Percentiles rank a stretch among this genome's conserved stretches.
Evolutionary conservation across 306 rosid genomes (phyloP).

Genomic region (Myrica gale): DNA sequence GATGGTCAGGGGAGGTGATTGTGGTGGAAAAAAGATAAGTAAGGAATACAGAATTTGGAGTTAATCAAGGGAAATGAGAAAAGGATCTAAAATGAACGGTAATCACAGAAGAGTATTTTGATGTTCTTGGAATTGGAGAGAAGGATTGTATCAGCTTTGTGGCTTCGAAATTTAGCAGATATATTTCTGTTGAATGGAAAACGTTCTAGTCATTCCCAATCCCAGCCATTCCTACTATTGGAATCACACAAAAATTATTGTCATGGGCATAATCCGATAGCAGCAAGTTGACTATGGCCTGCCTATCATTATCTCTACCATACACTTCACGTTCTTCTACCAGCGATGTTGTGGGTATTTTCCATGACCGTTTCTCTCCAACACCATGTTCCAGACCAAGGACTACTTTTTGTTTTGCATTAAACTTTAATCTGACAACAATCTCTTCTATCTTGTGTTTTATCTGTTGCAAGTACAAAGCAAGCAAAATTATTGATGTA

Average conservation of each 20-base stretch:
- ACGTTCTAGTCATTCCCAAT: conserved; percentile 18
- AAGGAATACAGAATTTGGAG: background rate
- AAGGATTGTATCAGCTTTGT: background rate
- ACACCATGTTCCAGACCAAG: conserved; percentile 29
- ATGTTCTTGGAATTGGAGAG: background rate
- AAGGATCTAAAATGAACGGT: background rate
- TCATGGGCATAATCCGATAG: background rate
- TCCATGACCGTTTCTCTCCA: conserved; percentile 11
- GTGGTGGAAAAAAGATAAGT: background rate
- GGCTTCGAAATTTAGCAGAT: background rate
- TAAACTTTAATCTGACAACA: conserved; percentile 21
- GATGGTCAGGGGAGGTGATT: background rate
- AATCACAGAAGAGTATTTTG: background rate
- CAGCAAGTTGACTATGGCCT: conserved; percentile 23
- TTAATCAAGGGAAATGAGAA: background rate
- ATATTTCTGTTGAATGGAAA: background rate
- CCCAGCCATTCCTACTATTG: conserved; percentile 42
- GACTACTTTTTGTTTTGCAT: conserved; percentile 21
- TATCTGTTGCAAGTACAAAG: background rate
- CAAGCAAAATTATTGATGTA: background rate
- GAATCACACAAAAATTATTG: conserved; percentile 15
- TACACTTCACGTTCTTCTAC: conserved; percentile 27
- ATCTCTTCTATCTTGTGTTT: conserved; percentile 14
- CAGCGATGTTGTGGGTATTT: conserved; percentile 14
- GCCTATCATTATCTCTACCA: conserved; percentile 35